phyloP scores from a whole-genome alignment of 305 asterid species.

The Rubia tinctorum region DNA sequence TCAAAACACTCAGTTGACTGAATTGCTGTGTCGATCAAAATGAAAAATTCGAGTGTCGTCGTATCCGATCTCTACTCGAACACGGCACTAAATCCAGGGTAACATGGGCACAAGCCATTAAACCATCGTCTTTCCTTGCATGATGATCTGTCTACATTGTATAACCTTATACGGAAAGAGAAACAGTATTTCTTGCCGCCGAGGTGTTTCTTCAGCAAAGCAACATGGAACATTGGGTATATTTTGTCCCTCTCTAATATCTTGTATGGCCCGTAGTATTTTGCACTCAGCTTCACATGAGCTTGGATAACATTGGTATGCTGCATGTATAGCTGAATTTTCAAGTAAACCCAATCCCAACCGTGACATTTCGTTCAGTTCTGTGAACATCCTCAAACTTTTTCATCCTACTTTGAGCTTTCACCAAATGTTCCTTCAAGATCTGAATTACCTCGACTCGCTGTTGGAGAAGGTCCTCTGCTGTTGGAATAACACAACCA shows the following conservation, averaged over 20 bases:
- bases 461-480: neutral
- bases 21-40: too few species aligned
- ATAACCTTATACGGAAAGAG: too few species aligned
- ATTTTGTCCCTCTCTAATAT: neutral
- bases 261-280: neutral
- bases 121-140: too few species aligned
- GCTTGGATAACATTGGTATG: neutral
- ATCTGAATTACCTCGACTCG: neutral
- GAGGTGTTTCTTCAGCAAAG: neutral
- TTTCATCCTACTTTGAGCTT: neutral
- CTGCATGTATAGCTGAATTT: neutral
- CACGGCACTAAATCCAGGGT: too few species aligned
- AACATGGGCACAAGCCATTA: too few species aligned
- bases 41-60: too few species aligned
- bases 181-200: too few species aligned
- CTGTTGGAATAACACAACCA: neutral
- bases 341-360: neutral
- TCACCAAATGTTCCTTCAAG: neutral
- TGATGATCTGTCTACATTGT: too few species aligned
- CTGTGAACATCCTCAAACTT: neutral
- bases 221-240: neutral
- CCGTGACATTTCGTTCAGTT: neutral
- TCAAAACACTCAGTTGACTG: too few species aligned
- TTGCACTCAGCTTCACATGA: neutral
- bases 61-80: too few species aligned